Conservation (phyloP, 768 basidiomycete species). For the Xanthoconium purpureum region DNA sequence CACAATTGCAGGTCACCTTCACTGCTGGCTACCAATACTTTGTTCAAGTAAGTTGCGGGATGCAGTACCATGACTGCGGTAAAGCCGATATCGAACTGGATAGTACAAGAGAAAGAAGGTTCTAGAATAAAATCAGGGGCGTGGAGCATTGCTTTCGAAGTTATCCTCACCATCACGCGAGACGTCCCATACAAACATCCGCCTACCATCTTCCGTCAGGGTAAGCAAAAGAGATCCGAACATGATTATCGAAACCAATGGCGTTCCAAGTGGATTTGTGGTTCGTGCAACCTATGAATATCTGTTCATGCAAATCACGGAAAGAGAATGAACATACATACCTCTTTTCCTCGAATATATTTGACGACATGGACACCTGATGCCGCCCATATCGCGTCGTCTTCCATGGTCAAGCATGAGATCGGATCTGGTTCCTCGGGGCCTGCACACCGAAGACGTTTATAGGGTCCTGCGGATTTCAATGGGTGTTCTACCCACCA, state of each 20-base stretch:
- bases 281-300: slow-evolving; percentile 46
- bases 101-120: slow-evolving; percentile 42
- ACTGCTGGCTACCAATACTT: slow-evolving; percentile 79
- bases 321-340: slow-evolving; percentile 25
- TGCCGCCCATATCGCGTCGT: slow-evolving; percentile 82
- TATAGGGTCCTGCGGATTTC: neutral
- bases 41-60: slow-evolving; percentile 96
- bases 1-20: slow-evolving; percentile 88
- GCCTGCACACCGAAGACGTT: slow-evolving; percentile 44
- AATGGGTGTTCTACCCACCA: slow-evolving; percentile 49
- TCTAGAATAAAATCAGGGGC: slow-evolving; percentile 17
- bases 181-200: slow-evolving; percentile 77
- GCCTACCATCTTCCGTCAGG: slow-evolving; percentile 72
- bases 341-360: slow-evolving; percentile 88
- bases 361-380: slow-evolving; percentile 67
- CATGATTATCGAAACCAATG: slow-evolving; percentile 62
- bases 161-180: slow-evolving; percentile 52
- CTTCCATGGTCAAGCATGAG: slow-evolving; percentile 73
- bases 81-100: slow-evolving; percentile 81
- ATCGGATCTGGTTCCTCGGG: slow-evolving; percentile 78
- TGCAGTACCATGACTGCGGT: slow-evolving; percentile 85
- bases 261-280: slow-evolving; percentile 60
- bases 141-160: neutral
- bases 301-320: slow-evolving; percentile 4
- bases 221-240: slow-evolving; percentile 82